Percentiles rank a stretch among this genome's conserved stretches.
These are phyloP conservation scores for Saxispiralis lemnorum DNA, from an alignment of 495 filamentous ascomycete genomes.

Conservation along the genomic window DNA sequence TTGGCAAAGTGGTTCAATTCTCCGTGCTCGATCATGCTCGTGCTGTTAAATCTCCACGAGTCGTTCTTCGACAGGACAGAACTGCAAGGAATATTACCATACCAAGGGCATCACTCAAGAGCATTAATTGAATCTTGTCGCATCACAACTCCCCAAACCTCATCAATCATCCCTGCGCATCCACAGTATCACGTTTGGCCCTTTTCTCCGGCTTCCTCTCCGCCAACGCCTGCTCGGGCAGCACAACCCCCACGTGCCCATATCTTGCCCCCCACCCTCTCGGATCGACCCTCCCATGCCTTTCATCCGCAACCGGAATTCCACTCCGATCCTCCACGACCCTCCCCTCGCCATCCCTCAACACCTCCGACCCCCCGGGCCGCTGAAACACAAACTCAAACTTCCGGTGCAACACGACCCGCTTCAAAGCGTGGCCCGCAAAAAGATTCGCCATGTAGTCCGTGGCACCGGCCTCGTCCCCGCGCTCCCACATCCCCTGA, in stretches of 20 bases:
- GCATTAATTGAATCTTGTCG: too few species aligned
- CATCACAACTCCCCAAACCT: too few species aligned
- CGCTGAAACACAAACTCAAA: conserved; percentile 11
- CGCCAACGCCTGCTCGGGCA: conserved; percentile 1
- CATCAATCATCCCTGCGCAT: too few species aligned
- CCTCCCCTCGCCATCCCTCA: conserved; percentile 1
- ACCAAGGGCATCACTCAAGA: too few species aligned
- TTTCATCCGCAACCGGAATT: not conserved
- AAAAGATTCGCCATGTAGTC: conserved; percentile 11
- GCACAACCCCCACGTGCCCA: conserved; percentile 8
- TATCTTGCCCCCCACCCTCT: conserved; percentile 10
- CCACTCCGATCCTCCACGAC: not conserved
- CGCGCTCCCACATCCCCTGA: conserved; percentile 4
- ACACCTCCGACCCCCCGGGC: conserved; percentile 1
- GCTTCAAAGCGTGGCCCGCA: conserved; percentile 2
- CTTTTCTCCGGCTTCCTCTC: not conserved
- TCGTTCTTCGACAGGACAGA: too few species aligned
- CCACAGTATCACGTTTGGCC: too few species aligned
- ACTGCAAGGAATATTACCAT: too few species aligned
- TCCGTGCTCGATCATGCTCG: too few species aligned
- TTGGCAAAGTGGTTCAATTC: too few species aligned
- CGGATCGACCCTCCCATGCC: conserved; percentile 1
- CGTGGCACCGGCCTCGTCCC: conserved; percentile 8
- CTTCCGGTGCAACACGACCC: conserved; percentile 3
- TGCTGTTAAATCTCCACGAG: too few species aligned